Base-by-base conservation (phyloP, 208 protist species). In the Zelonia costaricensis region DNA sequence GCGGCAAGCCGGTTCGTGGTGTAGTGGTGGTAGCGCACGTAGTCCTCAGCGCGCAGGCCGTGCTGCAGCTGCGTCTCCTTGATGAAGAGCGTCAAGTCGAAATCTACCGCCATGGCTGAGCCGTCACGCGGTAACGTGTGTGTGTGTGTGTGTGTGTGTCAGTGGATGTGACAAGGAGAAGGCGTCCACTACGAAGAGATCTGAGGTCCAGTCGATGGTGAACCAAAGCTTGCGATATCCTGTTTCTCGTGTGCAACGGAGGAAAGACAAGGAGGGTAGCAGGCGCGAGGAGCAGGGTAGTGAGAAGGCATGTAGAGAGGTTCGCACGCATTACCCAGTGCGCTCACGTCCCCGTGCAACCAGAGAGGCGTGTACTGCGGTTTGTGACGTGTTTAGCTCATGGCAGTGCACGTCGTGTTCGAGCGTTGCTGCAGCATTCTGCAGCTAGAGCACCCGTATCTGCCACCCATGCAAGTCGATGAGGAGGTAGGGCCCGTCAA, bases 11-110 rank as follows among this genome's bases (percentile, higher is more conserved):
- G 88, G 69, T 88, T 91, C 15, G 80, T 86, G 40, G 76, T 73
- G 76, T 95, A 95, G 61, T 73, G 69, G 58, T 88, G 85, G 56
- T 95, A 95, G 33, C 85, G 80, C 27, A 55, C 75, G 62, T 92
- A 91, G 79, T 95, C 84, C 72, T 92, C 83, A 3, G 77, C 76
- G 20, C 88, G 85, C 28, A 95, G 75, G 25, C 88, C 88, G 60
- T 95, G 85, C 77, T 95, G 88, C 43, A 95, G 74, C 64, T 95
- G 88, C 22, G 78, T 89, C 70, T 92, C 85, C 73, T 95, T 92
- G 27, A 95, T 49, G 49, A 90, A 88, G 13, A 80, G 57, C 8
- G 73, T 82, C 44, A 94, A 76, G 55, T 90, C 76, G 63, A 94
- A 87, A 23, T 88, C 79, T 45, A 90, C 75, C 27, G 54, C 23